Evolutionary conservation across 768 basidiomycete genomes (phyloP).

Genomic region (Porphyrellus cyaneotinctus): DNA sequence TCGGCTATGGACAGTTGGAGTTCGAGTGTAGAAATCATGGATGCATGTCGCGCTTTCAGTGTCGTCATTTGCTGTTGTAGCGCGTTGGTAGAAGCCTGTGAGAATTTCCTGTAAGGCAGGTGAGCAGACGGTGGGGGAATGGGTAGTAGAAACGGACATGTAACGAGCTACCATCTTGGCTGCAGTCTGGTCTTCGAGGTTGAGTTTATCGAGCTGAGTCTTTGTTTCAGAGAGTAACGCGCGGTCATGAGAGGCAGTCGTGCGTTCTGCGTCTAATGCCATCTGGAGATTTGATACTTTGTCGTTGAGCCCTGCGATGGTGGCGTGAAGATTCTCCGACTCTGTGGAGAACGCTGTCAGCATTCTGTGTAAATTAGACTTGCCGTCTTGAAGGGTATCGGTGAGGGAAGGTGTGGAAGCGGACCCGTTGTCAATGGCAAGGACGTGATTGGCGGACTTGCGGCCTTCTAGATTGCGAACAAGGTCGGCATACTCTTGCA

Average conservation of each 20-base stretch:
- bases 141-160: constrained; percentile 50
- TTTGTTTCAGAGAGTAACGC: constrained; percentile 42
- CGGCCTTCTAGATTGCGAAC: constrained; percentile 61
- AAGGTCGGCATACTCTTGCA: constrained; percentile 72
- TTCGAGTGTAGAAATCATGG: constrained; percentile 55
- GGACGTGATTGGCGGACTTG: constrained; percentile 19
- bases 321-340: constrained; percentile 42
- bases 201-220: constrained; percentile 50
- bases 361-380: constrained; percentile 44
- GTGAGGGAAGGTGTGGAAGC: constrained; percentile 23
- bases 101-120: constrained; percentile 62
- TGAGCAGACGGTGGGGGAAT: not conserved
- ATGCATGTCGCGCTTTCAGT: constrained; percentile 57
- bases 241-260: constrained; percentile 40
- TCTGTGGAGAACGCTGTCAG: constrained; percentile 48
- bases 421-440: constrained; percentile 8
- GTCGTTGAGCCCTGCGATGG: constrained; percentile 39
- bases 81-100: constrained; percentile 64
- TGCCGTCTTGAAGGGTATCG: constrained; percentile 46
- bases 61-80: constrained; percentile 59
- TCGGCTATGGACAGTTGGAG: constrained; percentile 45
- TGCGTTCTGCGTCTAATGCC: constrained; percentile 44
- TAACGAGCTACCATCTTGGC: constrained; percentile 82
- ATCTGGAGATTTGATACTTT: constrained; percentile 43
- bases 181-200: constrained; percentile 67